These are phyloP conservation scores for Fusarium sp. DNA, from an alignment of 2,329 filamentous ascomycete species.

Conservation along the genomic window DNA sequence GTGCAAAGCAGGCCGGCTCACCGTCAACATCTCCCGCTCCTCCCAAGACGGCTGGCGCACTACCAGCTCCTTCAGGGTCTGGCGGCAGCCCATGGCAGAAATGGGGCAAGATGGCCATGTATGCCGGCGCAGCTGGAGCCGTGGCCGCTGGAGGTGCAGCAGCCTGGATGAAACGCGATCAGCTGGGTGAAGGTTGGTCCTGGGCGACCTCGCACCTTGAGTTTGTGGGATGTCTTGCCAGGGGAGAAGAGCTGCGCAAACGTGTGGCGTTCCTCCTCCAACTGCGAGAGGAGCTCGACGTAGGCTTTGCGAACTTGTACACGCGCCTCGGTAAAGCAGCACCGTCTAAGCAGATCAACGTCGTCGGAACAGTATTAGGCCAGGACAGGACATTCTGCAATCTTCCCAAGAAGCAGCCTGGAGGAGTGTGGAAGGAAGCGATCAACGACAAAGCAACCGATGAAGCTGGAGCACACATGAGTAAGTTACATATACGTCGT, in stretches of 20 bases:
- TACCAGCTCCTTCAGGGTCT: slow-evolving; percentile 49
- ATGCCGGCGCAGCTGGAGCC: slow-evolving; percentile 86
- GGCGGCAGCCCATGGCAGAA: slow-evolving; percentile 73
- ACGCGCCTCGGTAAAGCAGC: slow-evolving; percentile 83
- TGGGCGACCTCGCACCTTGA: slow-evolving; percentile 94
- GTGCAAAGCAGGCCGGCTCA: slow-evolving; percentile 55
- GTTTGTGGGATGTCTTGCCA: slow-evolving; percentile 90
- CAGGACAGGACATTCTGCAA: slow-evolving; percentile 91
- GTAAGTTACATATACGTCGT: slow-evolving; percentile 58
- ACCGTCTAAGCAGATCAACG: slow-evolving; percentile 64
- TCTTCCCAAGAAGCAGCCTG: slow-evolving; percentile 71
- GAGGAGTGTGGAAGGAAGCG: slow-evolving; percentile 76
- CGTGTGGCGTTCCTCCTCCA: slow-evolving; percentile 79
- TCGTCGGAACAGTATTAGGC: slow-evolving; percentile 73
- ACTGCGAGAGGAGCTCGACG: slow-evolving; percentile 73
- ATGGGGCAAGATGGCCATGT: slow-evolving; percentile 89
- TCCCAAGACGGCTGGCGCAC: slow-evolving; percentile 44
- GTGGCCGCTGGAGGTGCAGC: slow-evolving; percentile 87
- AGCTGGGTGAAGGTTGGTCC: slow-evolving; percentile 79
- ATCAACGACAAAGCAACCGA: slow-evolving; percentile 85
- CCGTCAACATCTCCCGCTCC: slow-evolving; percentile 36
- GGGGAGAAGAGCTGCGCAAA: slow-evolving; percentile 84
- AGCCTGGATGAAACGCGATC: slow-evolving; percentile 87
- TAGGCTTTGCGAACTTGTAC: slow-evolving; percentile 90
- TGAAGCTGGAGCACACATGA: slow-evolving; percentile 85